Evolutionary conservation across 1,139 yeast species (phyloP), one percentile per base, ranked within the genome.

Genomic region (Blastobotrys niveus): DNA sequence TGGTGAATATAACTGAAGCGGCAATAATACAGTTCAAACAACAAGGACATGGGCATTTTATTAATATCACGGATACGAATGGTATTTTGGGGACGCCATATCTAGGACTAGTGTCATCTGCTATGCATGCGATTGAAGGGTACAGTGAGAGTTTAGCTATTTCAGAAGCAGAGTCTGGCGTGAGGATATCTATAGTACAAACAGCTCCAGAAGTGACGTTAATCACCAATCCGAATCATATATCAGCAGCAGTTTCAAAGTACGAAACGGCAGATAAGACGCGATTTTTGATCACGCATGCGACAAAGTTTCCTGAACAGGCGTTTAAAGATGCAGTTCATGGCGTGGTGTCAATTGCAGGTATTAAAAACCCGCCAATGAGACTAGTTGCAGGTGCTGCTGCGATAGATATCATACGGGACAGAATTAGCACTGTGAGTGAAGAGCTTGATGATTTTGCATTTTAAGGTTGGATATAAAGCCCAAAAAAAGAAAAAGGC

Each of bases 51-150:
- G 67, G 67, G 7, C 67, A 64, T 44, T 57, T 63, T 31, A 50
- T 63, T 25, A 57, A 57, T 29, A 46, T 63, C 12, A 56, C 64
- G 12, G 66, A 64, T 40, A 50, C 60, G 22, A 55, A 56, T 35
- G 67, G 64, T 1, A 52, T 54, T 17, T 46, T 61, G 29, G 65
- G 63, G 12, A 62, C 63, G 3, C 66, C 67, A 1, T 49, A 55
- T 2, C 41, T 62, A 18, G 59, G 64, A 1, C 49, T 59, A 9
- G 32, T 56, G 33, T 50, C 63, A 1, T 53, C 64, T 5, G 62
- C 65, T 6, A 52, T 55, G 43, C 62, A 62, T 38, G 67, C 65
- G 3, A 49, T 63, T 14, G 67, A 64, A 45, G 67, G 67, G 19
- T 63, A 61, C 43, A 49, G 54, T 6, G 67, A 63, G 47, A 56